Evolutionary conservation across 345 rosid species (phyloP), one percentile per base, ranked within the genome.

Genomic region (Gossypium turneri): DNA sequence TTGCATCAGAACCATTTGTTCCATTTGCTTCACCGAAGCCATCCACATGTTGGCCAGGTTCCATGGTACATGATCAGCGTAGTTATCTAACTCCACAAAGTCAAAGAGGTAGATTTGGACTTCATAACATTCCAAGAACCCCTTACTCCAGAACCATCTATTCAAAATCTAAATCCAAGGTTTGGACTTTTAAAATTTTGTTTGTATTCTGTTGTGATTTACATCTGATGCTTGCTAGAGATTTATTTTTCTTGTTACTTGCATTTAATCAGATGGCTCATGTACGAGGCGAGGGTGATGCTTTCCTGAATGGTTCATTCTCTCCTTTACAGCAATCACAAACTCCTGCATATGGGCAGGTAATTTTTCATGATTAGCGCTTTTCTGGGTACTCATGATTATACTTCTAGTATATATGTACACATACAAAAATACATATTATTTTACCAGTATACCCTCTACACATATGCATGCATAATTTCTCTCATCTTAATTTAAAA

Each of bases 41-140:
- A 50, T 84, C 88, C 24, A 65, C 85, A 59, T 74, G 90, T 77
- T 95, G 98, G 99, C 98, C 99, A n/a, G 99, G 96, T 82, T 86
- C 96, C 63, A 80, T 79, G 81, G 83, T 87, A 75, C 86, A 77
- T 65, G 93, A 89, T 84, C 90, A 80, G 67, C 73, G 6, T 76
- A 86, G 77, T 68, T 88, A 81, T 83, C 66, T 75, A 72, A 91
- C 96, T 71, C 97, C 98, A 71, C 91, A 71, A 75, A 88, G 82
- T 78, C 90, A 89, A 81, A 88, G 90, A 79, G 84, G 82, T 60
- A 86, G 86, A 79, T 74, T 76, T 65, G 88, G 89, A 80, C 85
- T 85, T 82, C 92, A 76, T 65, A 85, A 81, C 82, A 82, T 93
- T 75, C 88, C 88, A 19, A 87, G 92, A 77, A 89, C 97, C 34